A percentile compares a stretch with the other conserved stretches of the same genome.
phyloP scores from a whole-genome alignment of 1,139 yeast genomes.

The Entelexis paramagnoliae region DNA sequence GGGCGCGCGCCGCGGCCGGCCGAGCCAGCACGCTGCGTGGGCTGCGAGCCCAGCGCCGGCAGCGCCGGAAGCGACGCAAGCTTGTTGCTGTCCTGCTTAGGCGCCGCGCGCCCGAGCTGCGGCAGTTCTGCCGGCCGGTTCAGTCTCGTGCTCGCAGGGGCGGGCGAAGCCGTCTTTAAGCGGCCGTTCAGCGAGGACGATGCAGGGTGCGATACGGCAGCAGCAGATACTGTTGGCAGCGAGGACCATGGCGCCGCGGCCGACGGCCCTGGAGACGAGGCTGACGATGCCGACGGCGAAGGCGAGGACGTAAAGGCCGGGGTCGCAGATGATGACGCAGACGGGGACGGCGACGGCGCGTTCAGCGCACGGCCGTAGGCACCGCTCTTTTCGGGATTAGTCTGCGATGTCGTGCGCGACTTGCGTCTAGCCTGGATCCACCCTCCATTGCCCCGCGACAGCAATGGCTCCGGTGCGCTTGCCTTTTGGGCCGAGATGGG shows the following conservation, averaged over 20 bases:
- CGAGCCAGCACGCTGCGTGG: conserved; percentile 6
- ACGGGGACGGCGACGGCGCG: background rate
- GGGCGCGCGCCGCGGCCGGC: conserved; percentile 12
- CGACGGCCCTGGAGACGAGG: background rate
- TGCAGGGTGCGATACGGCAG: background rate
- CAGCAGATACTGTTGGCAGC: background rate
- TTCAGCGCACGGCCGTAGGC: background rate
- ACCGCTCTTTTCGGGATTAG: background rate
- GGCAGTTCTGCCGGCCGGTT: background rate
- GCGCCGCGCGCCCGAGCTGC: background rate
- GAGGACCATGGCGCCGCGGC: background rate
- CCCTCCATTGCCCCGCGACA: background rate
- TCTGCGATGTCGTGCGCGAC: conserved; percentile 7
- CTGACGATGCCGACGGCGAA: background rate
- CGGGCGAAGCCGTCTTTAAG: background rate
- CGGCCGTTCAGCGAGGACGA: background rate
- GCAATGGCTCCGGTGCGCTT: background rate
- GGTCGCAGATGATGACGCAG: background rate
- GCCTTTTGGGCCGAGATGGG: too few relatives aligned
- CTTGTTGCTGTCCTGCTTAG: background rate
- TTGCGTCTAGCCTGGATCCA: conserved; percentile 15
- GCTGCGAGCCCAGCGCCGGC: conserved; percentile 20
- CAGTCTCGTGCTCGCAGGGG: background rate
- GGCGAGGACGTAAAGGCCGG: too few relatives aligned
- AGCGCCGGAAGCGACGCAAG: conserved; percentile 1